Conservation (phyloP, 129 eudicot genomes). For the Flaveria robusta region DNA sequence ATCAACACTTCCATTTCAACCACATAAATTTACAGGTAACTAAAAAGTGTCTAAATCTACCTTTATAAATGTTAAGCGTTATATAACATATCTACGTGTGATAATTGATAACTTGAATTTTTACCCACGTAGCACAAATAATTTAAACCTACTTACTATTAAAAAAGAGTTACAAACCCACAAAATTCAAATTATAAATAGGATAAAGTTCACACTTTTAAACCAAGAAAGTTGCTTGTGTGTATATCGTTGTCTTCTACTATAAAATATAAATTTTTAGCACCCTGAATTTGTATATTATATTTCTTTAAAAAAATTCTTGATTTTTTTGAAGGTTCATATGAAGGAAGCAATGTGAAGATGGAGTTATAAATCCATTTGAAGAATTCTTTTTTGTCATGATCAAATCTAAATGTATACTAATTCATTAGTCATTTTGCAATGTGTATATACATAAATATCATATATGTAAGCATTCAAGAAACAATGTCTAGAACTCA, state of each 20-base stretch:
- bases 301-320: background rate
- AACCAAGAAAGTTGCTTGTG: slow-evolving; percentile 8
- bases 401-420: slow-evolving; percentile 26
- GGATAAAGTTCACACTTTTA: slow-evolving; percentile 41
- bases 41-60: background rate
- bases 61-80: background rate
- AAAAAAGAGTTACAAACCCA: slow-evolving; percentile 12
- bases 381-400: slow-evolving; percentile 31
- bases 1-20: slow-evolving; percentile 49
- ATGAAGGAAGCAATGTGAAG: slow-evolving; percentile 57
- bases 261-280: background rate
- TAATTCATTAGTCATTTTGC: slow-evolving; percentile 33
- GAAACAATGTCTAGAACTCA: slow-evolving; percentile 24
- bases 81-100: background rate
- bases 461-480: slow-evolving; percentile 39
- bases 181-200: slow-evolving; percentile 27
- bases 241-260: too few species aligned
- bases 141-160: background rate
- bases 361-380: slow-evolving; percentile 62
- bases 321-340: slow-evolving; percentile 46
- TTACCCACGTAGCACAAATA: background rate
- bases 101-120: background rate
- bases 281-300: background rate
- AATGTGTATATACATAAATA: slow-evolving; percentile 41
- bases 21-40: slow-evolving; percentile 67